Percentiles rank a stretch among this genome's conserved stretches.
phyloP scores from a whole-genome alignment of 257 asterid species.

The Forsythia suspensa region DNA sequence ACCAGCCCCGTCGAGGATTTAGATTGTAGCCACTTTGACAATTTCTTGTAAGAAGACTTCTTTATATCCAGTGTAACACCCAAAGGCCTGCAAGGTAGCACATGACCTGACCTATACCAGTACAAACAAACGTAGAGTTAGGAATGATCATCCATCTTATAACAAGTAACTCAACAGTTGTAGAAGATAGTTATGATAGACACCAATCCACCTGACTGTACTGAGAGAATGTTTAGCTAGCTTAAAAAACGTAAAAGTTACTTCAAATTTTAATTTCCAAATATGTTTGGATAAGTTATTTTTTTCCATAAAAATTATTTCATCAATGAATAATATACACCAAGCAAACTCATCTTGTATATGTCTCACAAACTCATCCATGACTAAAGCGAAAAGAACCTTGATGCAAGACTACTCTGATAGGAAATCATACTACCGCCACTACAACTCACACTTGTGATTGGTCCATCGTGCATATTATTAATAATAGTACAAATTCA shows the following conservation, averaged over 20 bases:
- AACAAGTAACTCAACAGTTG: constrained; percentile 18
- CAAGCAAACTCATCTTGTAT: background rate
- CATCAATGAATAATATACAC: background rate
- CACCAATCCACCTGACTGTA: background rate
- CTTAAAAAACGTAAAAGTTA: background rate
- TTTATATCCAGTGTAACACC: constrained; percentile 79
- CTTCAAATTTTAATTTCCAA: background rate
- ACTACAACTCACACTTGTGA: background rate
- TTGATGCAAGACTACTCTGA: background rate
- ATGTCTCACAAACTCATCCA: background rate
- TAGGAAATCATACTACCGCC: too few species aligned
- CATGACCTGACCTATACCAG: constrained; percentile 80
- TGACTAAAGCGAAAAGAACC: background rate
- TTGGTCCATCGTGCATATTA: background rate
- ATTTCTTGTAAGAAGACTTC: constrained; percentile 91
- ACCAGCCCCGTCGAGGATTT: constrained; percentile 75
- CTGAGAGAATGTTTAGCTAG: background rate
- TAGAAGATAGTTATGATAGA: background rate
- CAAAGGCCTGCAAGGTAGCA: constrained; percentile 86
- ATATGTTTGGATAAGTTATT: background rate
- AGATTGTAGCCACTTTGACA: constrained; percentile 95
- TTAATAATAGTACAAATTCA: too few species aligned
- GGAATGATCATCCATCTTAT: constrained; percentile 16
- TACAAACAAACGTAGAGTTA: constrained; percentile 22
- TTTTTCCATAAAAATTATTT: background rate